Percentiles rank a stretch among this genome's conserved stretches.
phyloP scores from a whole-genome alignment of 495 filamentous ascomycete species.

The Hypoxylon fragiforme region DNA sequence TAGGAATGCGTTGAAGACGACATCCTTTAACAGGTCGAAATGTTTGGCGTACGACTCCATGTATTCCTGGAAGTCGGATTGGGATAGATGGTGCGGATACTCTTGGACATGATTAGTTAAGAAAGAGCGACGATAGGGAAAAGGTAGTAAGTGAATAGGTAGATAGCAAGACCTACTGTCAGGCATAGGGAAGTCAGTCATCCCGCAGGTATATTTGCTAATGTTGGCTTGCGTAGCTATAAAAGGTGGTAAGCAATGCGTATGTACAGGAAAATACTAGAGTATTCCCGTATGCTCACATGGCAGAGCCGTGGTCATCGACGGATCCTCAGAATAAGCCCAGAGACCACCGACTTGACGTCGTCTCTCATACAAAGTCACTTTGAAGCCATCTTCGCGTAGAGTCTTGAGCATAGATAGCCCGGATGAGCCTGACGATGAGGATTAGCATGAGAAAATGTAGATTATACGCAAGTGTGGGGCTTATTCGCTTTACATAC shows the following conservation, averaged over 20 bases:
- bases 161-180: slow-evolving; percentile 33
- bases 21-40: slow-evolving; percentile 34
- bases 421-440: slow-evolving; percentile 36
- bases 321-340: slow-evolving; percentile 41
- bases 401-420: slow-evolving; percentile 44
- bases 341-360: slow-evolving; percentile 43
- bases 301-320: slow-evolving; percentile 36
- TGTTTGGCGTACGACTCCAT: slow-evolving; percentile 38
- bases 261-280: too few species aligned
- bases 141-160: too few species aligned
- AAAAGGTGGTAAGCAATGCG: slow-evolving; percentile 9
- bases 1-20: slow-evolving; percentile 32
- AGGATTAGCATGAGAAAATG: slow-evolving; percentile 3
- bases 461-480: not conserved
- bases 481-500: slow-evolving; percentile 20
- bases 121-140: too few species aligned
- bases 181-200: slow-evolving; percentile 43
- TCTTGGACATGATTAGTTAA: slow-evolving; percentile 17
- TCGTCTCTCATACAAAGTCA: slow-evolving; percentile 41
- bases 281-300: slow-evolving; percentile 13
- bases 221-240: slow-evolving; percentile 37
- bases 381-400: slow-evolving; percentile 44
- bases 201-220: slow-evolving; percentile 42
- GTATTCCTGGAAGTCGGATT: slow-evolving; percentile 35
- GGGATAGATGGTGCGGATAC: slow-evolving; percentile 33